Percentiles rank a stretch among this genome's conserved stretches.
These are phyloP conservation scores for Harringtonia aguacate DNA, from an alignment of 2,329 filamentous ascomycete species.

Conservation along the genomic window DNA sequence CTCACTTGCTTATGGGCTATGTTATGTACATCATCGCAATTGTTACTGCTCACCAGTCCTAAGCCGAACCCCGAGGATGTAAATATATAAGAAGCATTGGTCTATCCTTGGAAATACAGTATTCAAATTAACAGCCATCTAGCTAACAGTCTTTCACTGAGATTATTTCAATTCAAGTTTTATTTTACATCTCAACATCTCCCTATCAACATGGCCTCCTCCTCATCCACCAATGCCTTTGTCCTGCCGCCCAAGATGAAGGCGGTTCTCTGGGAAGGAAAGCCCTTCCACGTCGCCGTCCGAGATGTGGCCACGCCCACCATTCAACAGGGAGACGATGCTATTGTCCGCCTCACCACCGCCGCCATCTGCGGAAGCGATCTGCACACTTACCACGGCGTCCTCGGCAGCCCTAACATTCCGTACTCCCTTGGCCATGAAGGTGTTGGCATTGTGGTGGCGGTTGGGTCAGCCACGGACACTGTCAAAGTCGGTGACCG, in stretches of 20 bases:
- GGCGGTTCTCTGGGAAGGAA: slow-evolving; percentile 5
- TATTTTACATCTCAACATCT: too few species aligned
- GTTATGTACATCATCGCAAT: too few species aligned
- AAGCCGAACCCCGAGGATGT: too few species aligned
- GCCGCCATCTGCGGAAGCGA: slow-evolving; percentile 25
- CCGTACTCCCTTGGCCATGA: slow-evolving; percentile 26
- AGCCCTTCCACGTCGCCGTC: slow-evolving; percentile 10
- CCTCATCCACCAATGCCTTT: too few species aligned
- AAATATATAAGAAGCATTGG: too few species aligned
- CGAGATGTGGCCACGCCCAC: slow-evolving; percentile 10
- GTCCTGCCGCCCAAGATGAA: neutral
- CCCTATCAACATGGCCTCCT: too few species aligned
- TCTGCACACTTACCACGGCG: slow-evolving; percentile 23
- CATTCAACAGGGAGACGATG: slow-evolving; percentile 17
- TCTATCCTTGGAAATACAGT: too few species aligned
- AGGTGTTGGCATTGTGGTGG: slow-evolving; percentile 26
- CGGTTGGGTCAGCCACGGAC: slow-evolving; percentile 23
- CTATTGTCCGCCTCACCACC: slow-evolving; percentile 22
- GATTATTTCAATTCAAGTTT: too few species aligned
- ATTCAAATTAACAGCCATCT: too few species aligned
- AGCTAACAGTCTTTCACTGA: too few species aligned
- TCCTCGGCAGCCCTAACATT: slow-evolving; percentile 8
- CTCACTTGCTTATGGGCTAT: too few species aligned
- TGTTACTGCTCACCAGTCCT: too few species aligned
- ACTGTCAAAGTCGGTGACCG: slow-evolving; percentile 25